Conservation (phyloP, 2,329 filamentous ascomycete genomes). For the Lecanicillium sp. region DNA sequence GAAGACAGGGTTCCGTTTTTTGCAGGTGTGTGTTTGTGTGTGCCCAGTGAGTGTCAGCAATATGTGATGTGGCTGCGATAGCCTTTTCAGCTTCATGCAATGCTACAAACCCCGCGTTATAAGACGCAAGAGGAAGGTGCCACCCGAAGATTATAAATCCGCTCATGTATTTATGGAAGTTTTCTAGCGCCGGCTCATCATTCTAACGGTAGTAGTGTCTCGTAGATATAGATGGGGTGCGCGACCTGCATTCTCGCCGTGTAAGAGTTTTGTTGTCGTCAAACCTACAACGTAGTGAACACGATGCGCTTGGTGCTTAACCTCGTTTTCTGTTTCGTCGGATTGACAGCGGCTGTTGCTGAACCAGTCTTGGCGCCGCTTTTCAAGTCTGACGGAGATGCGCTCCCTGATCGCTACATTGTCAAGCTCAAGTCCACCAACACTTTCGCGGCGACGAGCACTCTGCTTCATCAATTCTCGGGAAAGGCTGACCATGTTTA, state of each 20-base stretch:
- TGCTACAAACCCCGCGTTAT: slow-evolving; percentile 5
- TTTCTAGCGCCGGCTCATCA: background rate
- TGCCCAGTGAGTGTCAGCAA: background rate
- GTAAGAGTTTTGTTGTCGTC: background rate
- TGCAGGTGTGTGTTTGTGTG: background rate
- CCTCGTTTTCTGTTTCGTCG: background rate
- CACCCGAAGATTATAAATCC: background rate
- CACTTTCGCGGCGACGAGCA: background rate
- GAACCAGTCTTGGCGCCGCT: slow-evolving; percentile 5
- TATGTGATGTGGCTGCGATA: background rate
- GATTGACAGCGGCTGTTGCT: background rate
- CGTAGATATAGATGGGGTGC: background rate
- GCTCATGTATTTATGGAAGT: background rate
- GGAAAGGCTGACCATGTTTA: background rate
- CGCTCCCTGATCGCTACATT: slow-evolving; percentile 6
- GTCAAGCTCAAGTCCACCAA: background rate
- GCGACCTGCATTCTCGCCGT: background rate
- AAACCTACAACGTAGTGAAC: background rate
- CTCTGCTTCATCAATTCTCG: background rate
- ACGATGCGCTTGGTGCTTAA: background rate
- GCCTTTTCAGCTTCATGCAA: slow-evolving; percentile 10
- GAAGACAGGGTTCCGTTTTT: background rate
- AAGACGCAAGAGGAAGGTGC: background rate
- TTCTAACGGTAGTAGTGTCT: background rate
- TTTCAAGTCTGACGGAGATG: slow-evolving; percentile 1